Conservation (phyloP, 257 asterid species). For the Echites panduratus region DNA sequence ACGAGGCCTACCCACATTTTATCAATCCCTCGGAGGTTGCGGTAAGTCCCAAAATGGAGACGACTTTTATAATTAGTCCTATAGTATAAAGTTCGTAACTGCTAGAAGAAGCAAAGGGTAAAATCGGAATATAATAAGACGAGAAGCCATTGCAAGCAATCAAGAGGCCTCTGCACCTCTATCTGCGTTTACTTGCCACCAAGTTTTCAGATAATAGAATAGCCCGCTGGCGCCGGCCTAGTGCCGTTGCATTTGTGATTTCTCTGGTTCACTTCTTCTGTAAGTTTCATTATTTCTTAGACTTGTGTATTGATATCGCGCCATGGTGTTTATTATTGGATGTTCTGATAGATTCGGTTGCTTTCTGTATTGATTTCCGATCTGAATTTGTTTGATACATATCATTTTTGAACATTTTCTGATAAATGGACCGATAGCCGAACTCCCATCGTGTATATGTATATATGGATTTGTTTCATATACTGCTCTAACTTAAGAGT, state of each 20-base stretch:
- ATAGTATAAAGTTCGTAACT: neutral
- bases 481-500: neutral
- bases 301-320: neutral
- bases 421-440: neutral
- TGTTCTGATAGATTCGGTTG: neutral
- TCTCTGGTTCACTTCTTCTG: neutral
- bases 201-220: neutral
- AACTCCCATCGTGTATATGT: neutral
- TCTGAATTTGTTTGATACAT: slow-evolving; percentile 8
- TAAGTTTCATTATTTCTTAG: neutral
- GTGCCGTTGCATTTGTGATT: neutral
- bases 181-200: neutral
- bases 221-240: neutral
- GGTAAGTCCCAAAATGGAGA: neutral
- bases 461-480: neutral
- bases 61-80: too few relatives aligned
- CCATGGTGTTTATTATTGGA: neutral
- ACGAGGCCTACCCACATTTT: too few relatives aligned
- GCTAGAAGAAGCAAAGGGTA: slow-evolving; percentile 3
- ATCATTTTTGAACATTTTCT: neutral
- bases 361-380: slow-evolving; percentile 1
- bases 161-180: neutral
- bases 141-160: slow-evolving; percentile 11
- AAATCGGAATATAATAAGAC: slow-evolving; percentile 5
- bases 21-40: neutral